Evolutionary conservation across 306 rosid genomes (phyloP).

Genomic region (Pterocarpus santalinus): DNA sequence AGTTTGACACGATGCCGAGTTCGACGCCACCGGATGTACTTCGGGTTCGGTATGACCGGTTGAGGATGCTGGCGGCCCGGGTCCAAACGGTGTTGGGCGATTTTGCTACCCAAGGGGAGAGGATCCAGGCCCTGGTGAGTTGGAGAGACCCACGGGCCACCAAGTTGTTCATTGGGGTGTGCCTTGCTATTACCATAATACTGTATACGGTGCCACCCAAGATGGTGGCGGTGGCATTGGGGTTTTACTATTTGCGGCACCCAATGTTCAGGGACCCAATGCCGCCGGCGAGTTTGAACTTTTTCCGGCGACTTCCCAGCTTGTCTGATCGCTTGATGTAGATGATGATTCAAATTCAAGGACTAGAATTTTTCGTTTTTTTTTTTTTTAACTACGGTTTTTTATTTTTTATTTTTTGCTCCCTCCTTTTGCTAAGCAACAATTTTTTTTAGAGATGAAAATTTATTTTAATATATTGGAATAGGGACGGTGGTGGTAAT

Average conservation of each 20-base stretch:
- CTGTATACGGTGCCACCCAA: constrained; percentile 59
- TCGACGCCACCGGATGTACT: constrained; percentile 74
- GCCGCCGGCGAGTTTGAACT: constrained; percentile 60
- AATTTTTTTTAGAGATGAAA: constrained; percentile 43
- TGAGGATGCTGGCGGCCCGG: constrained; percentile 84
- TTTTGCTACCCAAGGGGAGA: constrained; percentile 93
- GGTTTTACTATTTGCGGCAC: constrained; percentile 69
- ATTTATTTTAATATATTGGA: constrained; percentile 21
- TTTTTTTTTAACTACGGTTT: neutral
- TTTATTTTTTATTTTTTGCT: neutral
- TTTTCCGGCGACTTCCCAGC: constrained; percentile 79
- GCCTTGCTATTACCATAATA: constrained; percentile 47
- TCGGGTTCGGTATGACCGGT: constrained; percentile 78
- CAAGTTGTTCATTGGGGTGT: constrained; percentile 59
- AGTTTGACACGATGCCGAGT: constrained; percentile 91
- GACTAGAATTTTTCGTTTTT: neutral
- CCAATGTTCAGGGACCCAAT: constrained; percentile 66
- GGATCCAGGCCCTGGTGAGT: constrained; percentile 86
- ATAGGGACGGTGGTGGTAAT: constrained; percentile 29
- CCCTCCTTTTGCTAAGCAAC: neutral
- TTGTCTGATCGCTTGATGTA: constrained; percentile 87
- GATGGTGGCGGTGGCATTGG: constrained; percentile 89
- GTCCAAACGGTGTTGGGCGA: constrained; percentile 95
- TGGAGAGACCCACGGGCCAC: constrained; percentile 98
- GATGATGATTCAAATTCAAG: constrained; percentile 54